Conservation (phyloP, 768 basidiomycete species). For the Suillus tomentosus region DNA sequence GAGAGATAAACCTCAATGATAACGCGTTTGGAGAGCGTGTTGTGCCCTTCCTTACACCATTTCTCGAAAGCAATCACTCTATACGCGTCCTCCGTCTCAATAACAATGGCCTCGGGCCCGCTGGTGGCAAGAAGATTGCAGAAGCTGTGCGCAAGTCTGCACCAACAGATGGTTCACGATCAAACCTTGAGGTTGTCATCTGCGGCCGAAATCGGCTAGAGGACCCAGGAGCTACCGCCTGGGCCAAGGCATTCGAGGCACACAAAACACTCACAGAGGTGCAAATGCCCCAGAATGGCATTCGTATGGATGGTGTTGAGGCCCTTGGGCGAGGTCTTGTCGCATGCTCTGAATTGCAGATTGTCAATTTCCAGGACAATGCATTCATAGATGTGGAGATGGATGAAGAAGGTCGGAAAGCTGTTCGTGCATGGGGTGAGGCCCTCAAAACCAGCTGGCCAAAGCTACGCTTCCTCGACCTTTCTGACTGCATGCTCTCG, state of each 20-base stretch:
- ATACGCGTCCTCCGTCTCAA: conserved; percentile 88
- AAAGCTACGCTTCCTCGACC: conserved; percentile 68
- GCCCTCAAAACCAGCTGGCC: conserved; percentile 44
- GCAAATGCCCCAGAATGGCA: conserved; percentile 97
- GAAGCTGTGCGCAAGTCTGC: conserved; percentile 82
- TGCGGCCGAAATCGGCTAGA: conserved; percentile 98
- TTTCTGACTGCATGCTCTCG: conserved; percentile 90
- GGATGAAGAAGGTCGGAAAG: conserved; percentile 53
- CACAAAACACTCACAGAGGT: conserved; percentile 84
- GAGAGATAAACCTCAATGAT: conserved; percentile 89
- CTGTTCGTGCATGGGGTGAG: conserved; percentile 59
- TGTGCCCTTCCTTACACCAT: conserved; percentile 90
- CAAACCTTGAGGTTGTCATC: conserved; percentile 77
- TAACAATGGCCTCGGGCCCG: conserved; percentile 95
- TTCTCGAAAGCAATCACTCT: conserved; percentile 79
- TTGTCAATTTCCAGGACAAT: conserved; percentile 93
- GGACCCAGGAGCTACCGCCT: conserved; percentile 79
- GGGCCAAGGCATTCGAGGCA: conserved; percentile 87
- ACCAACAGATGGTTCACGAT: conserved; percentile 63
- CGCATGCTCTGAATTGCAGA: conserved; percentile 62
- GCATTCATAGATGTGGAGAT: conserved; percentile 67
- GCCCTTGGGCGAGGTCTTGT: conserved; percentile 76
- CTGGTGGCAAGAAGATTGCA: conserved; percentile 84
- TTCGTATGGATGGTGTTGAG: conserved; percentile 87
- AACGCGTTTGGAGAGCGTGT: conserved; percentile 97